These are phyloP conservation scores for Aspergillus baeticus DNA, from an alignment of 495 filamentous ascomycete genomes.

Conservation along the genomic window DNA sequence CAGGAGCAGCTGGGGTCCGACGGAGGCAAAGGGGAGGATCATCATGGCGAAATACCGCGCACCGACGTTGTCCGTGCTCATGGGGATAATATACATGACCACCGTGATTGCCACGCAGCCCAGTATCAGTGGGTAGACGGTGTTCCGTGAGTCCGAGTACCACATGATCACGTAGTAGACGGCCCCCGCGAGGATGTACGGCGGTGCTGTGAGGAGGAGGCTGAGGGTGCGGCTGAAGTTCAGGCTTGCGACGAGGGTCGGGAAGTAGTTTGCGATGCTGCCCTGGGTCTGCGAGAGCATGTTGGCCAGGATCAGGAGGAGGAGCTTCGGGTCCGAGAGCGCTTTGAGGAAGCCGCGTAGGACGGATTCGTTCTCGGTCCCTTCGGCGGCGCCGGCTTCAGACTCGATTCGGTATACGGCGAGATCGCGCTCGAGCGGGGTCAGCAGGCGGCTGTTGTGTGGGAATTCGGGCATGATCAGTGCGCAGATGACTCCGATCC, in stretches of 20 bases:
- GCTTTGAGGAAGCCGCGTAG: conserved; percentile 23
- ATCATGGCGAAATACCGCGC: conserved; percentile 33
- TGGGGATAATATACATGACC: conserved; percentile 26
- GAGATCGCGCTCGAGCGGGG: conserved; percentile 21
- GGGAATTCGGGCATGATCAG: conserved; percentile 41
- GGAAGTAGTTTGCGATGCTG: conserved; percentile 22
- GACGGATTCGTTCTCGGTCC: conserved; percentile 19
- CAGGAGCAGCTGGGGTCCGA: conserved; percentile 29
- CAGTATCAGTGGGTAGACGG: conserved; percentile 24
- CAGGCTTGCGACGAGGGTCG: conserved; percentile 5
- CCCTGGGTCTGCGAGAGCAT: conserved; percentile 31
- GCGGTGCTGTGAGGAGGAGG: conserved; percentile 17
- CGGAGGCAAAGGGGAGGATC: conserved; percentile 29
- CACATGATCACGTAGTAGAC: conserved; percentile 28
- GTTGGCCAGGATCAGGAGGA: conserved; percentile 27
- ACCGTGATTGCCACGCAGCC: conserved; percentile 22
- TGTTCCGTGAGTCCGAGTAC: conserved; percentile 28
- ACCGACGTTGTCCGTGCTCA: conserved; percentile 24
- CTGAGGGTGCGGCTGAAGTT: conserved; percentile 7
- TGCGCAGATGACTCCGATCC: conserved; percentile 37
- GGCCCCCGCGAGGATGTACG: conserved; percentile 22
- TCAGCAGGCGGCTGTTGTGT: conserved; percentile 28
- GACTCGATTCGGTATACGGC: conserved; percentile 33
- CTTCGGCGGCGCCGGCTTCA: conserved; percentile 29
- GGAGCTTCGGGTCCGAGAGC: conserved; percentile 24